Evolutionary conservation across 2,329 filamentous ascomycete species (phyloP).

Genomic region (Xylariaceae sp.): DNA sequence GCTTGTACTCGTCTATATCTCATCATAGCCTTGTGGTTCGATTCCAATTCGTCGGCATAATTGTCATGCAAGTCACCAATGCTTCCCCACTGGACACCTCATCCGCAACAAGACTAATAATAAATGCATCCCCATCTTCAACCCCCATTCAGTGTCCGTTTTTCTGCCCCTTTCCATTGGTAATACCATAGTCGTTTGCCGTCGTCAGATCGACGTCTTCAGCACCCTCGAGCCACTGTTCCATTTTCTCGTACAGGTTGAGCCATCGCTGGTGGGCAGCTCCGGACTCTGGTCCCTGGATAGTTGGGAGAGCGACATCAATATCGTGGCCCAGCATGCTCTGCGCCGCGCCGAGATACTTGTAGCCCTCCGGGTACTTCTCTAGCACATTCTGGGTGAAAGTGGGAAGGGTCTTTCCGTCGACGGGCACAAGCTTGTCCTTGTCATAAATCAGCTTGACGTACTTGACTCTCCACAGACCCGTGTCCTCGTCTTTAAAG

Average conservation of each 20-base stretch:
- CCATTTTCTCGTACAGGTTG: conserved; percentile 46
- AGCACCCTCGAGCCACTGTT: conserved; percentile 33
- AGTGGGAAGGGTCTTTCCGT: conserved; percentile 43
- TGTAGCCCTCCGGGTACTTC: conserved; percentile 48
- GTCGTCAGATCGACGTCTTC: conserved; percentile 34
- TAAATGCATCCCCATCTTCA: not conserved
- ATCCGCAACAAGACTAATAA: not conserved
- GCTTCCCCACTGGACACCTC: not conserved
- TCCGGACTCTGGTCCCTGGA: conserved; percentile 33
- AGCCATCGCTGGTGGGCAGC: conserved; percentile 36
- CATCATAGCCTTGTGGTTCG: not conserved
- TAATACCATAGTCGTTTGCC: not conserved
- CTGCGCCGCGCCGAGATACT: conserved; percentile 51
- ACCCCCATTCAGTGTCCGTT: conserved; percentile 8
- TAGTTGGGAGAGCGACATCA: conserved; percentile 45
- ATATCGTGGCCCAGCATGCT: conserved; percentile 48
- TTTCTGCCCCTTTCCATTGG: conserved; percentile 9
- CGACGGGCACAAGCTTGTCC: conserved; percentile 51
- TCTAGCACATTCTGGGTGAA: conserved; percentile 44
- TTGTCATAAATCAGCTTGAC: conserved; percentile 55
- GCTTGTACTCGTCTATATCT: not conserved
- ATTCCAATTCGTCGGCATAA: not conserved
- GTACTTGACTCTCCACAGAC: conserved; percentile 45
- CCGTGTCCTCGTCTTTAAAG: conserved; percentile 32
- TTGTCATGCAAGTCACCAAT: not conserved